Percentiles rank a stretch among this genome's conserved stretches.
These are phyloP conservation scores for Boeremia exigua DNA, from an alignment of 2,329 filamentous ascomycete species.

Conservation along the genomic window DNA sequence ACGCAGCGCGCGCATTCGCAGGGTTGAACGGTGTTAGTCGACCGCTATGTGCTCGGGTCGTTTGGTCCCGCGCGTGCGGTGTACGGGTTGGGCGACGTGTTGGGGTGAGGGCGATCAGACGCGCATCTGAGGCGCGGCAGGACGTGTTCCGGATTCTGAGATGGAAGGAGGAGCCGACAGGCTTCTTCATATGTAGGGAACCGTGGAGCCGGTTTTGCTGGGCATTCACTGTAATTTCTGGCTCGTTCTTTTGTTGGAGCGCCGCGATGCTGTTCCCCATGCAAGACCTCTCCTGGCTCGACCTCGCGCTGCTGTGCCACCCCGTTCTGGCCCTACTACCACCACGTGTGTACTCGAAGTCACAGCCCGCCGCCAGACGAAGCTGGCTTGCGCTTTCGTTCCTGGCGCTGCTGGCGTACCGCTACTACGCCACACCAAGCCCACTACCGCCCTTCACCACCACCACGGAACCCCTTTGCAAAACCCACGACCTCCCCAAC, in stretches of 20 bases:
- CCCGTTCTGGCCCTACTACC: slow-evolving; percentile 39
- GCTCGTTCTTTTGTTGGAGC: background rate
- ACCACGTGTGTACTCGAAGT: slow-evolving; percentile 24
- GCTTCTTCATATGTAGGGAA: too few relatives aligned
- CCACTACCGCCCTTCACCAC: background rate
- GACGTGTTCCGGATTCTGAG: slow-evolving; percentile 11
- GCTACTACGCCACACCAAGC: slow-evolving; percentile 17
- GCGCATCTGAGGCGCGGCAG: slow-evolving; percentile 9
- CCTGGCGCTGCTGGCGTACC: slow-evolving; percentile 24
- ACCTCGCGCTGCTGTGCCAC: slow-evolving; percentile 39
- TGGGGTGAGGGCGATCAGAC: background rate
- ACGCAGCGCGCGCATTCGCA: background rate
- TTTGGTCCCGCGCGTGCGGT: background rate
- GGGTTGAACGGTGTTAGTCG: slow-evolving; percentile 1
- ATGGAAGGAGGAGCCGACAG: slow-evolving; percentile 8
- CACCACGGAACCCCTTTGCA: slow-evolving; percentile 22
- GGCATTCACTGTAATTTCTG: background rate
- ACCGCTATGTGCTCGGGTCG: background rate
- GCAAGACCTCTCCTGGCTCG: background rate
- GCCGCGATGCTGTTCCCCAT: background rate
- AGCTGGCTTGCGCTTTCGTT: slow-evolving; percentile 29
- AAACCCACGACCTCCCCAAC: slow-evolving; percentile 51
- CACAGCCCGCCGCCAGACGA: slow-evolving; percentile 11
- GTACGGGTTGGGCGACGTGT: background rate
- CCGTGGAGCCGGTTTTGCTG: too few relatives aligned